These are phyloP conservation scores for Boletellus ananas DNA, from an alignment of 768 basidiomycete species.

Conservation along the genomic window DNA sequence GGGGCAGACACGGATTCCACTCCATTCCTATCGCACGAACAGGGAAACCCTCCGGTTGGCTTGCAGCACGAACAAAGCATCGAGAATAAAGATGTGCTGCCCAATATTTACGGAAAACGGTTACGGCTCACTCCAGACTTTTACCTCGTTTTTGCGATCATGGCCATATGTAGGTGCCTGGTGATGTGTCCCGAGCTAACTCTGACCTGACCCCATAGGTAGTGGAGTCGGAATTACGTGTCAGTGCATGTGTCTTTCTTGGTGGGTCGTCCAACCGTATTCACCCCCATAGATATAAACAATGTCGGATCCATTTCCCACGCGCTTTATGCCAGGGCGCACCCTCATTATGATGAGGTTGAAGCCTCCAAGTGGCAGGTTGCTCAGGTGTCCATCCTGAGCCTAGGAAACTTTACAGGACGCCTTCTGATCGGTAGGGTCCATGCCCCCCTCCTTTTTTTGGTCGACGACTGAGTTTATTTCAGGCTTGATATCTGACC, in stretches of 20 bases:
- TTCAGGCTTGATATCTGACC: conserved; percentile 68
- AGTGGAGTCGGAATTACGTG: conserved; percentile 78
- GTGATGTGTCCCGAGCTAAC: not conserved
- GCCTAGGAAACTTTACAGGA: conserved; percentile 76
- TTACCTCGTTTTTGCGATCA: conserved; percentile 55
- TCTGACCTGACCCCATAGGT: conserved; percentile 37
- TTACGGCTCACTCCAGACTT: conserved; percentile 57
- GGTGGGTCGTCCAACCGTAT: not conserved
- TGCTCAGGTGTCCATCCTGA: conserved; percentile 78
- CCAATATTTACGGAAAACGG: conserved; percentile 52
- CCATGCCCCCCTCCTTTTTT: not conserved
- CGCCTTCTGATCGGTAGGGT: conserved; percentile 67
- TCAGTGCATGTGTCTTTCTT: conserved; percentile 29
- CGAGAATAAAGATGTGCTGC: conserved; percentile 29
- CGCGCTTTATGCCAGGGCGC: conserved; percentile 58
- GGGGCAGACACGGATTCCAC: conserved; percentile 17
- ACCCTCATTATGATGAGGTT: conserved; percentile 58
- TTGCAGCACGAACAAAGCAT: not conserved
- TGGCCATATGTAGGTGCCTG: conserved; percentile 49
- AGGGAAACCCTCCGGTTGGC: conserved; percentile 8
- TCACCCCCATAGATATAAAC: conserved; percentile 65
- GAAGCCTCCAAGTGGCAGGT: conserved; percentile 75
- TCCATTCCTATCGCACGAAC: conserved; percentile 19
- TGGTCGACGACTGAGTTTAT: not conserved
- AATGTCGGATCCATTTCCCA: conserved; percentile 79